Conservation (phyloP, 2,329 filamentous ascomycete species). For the Xylaria hypoxylon region DNA sequence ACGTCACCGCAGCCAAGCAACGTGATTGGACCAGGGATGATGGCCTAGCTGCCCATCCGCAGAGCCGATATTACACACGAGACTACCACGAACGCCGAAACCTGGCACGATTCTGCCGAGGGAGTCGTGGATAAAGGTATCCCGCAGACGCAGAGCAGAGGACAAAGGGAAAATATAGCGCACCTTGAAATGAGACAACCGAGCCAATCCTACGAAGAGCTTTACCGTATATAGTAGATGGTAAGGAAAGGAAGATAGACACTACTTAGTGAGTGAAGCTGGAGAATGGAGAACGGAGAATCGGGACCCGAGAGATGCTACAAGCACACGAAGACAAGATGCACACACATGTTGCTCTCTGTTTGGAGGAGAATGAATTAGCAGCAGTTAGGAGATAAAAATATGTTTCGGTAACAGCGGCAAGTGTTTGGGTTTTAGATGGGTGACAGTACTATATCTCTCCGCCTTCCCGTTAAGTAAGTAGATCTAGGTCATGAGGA, state of each 20-base stretch:
- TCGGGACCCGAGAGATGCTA: conserved; percentile 18
- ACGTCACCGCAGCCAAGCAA: conserved; percentile 39
- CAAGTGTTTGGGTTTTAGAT: conserved; percentile 29
- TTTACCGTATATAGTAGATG: conserved; percentile 21
- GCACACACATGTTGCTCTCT: conserved; percentile 20
- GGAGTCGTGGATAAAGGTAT: conserved; percentile 45
- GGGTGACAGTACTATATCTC: conserved; percentile 15
- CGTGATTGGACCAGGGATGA: conserved; percentile 47
- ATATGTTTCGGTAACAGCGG: conserved; percentile 30
- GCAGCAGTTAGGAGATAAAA: conserved; percentile 21
- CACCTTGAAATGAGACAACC: conserved; percentile 43
- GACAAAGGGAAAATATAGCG: conserved; percentile 39
- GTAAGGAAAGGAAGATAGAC: conserved; percentile 13
- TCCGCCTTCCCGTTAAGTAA: conserved; percentile 25
- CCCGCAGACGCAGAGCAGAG: conserved; percentile 25
- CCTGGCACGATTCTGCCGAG: conserved; percentile 45
- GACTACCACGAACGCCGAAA: conserved; percentile 40
- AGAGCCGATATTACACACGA: conserved; percentile 46
- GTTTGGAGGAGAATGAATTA: conserved; percentile 17
- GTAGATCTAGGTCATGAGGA: conserved; percentile 25
- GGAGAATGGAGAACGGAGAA: background rate
- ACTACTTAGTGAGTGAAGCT: conserved; percentile 11
- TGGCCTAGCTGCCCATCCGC: conserved; percentile 49
- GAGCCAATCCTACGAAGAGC: conserved; percentile 34
- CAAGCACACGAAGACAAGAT: conserved; percentile 22